Conservation (phyloP, 106 monocot genomes). For the Apostasia shenzhenica region DNA sequence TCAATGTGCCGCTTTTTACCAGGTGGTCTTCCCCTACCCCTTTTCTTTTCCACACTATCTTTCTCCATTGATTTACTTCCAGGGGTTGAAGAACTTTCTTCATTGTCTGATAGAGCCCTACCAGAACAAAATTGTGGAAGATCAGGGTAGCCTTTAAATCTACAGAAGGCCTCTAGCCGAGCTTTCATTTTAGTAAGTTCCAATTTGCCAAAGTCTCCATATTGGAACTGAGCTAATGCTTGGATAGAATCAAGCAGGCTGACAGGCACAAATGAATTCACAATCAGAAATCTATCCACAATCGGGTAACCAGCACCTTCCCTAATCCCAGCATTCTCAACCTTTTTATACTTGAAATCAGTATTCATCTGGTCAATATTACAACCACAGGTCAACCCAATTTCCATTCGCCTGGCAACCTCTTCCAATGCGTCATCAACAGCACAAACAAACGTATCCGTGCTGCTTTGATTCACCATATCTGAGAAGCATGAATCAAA, state of each 20-base stretch:
- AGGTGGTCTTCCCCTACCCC: constrained; percentile 4
- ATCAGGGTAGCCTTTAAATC: constrained; percentile 32
- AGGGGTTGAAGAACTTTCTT: constrained; percentile 7
- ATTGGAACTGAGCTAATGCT: constrained; percentile 36
- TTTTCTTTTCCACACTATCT: constrained; percentile 12
- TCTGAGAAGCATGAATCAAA: constrained; percentile 39
- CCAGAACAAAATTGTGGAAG: constrained; percentile 30
- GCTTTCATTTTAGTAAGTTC: constrained; percentile 30
- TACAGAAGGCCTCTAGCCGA: constrained; percentile 34
- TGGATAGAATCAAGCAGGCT: constrained; percentile 38
- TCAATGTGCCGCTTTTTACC: constrained; percentile 8
- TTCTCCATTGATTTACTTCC: constrained; percentile 9
- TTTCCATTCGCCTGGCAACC: constrained; percentile 45
- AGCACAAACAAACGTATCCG: constrained; percentile 43
- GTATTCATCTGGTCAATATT: constrained; percentile 11
- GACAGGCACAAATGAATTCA: constrained; percentile 32
- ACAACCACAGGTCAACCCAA: constrained; percentile 49
- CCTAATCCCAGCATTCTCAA: constrained; percentile 64
- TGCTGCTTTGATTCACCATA: constrained; percentile 55
- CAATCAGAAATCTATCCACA: constrained; percentile 15
- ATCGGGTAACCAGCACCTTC: constrained; percentile 19
- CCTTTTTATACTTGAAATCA: constrained; percentile 18
- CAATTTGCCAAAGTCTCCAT: constrained; percentile 22
- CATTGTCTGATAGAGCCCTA: constrained; percentile 10
- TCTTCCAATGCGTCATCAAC: constrained; percentile 44